Evolutionary conservation across 495 filamentous ascomycete genomes (phyloP).

Genomic region (Penicillium longicatenatum): DNA sequence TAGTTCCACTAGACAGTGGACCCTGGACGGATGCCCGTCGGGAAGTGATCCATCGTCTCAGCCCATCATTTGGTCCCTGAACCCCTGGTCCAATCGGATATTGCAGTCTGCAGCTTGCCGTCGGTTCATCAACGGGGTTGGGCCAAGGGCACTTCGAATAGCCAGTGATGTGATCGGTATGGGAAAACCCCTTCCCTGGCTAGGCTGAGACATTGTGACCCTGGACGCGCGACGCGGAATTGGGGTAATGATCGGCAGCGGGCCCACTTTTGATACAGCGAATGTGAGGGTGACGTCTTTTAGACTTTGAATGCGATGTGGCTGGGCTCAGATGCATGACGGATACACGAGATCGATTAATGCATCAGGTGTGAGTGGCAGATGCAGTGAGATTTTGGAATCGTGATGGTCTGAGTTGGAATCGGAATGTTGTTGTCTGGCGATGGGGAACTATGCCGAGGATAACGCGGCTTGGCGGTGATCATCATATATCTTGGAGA

Average conservation of each 20-base stretch:
- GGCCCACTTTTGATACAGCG: slow-evolving; percentile 12
- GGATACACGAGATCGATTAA: not conserved
- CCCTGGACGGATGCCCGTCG: slow-evolving; percentile 19
- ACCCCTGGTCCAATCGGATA: slow-evolving; percentile 4
- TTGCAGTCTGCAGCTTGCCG: slow-evolving; percentile 1
- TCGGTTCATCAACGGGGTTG: not conserved
- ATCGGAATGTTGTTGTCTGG: not conserved
- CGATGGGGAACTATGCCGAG: not conserved
- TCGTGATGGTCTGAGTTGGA: not conserved
- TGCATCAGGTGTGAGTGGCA: not conserved
- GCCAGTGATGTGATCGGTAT: slow-evolving; percentile 25
- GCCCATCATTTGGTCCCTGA: not conserved
- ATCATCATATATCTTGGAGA: not conserved
- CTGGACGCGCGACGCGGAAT: slow-evolving; percentile 10
- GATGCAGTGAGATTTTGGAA: not conserved
- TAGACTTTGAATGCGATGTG: not conserved
- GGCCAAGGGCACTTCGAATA: not conserved
- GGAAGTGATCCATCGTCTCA: slow-evolving; percentile 5
- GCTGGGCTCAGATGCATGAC: not conserved
- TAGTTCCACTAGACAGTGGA: slow-evolving; percentile 19
- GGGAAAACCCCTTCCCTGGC: slow-evolving; percentile 5
- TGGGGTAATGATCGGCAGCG: slow-evolving; percentile 19
- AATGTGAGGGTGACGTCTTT: slow-evolving; percentile 13
- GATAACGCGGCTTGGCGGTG: not conserved
- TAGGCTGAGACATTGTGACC: slow-evolving; percentile 13